Conservation (phyloP, 202 grass and related monocot genomes). For the Brachypodium distachyon region DNA sequence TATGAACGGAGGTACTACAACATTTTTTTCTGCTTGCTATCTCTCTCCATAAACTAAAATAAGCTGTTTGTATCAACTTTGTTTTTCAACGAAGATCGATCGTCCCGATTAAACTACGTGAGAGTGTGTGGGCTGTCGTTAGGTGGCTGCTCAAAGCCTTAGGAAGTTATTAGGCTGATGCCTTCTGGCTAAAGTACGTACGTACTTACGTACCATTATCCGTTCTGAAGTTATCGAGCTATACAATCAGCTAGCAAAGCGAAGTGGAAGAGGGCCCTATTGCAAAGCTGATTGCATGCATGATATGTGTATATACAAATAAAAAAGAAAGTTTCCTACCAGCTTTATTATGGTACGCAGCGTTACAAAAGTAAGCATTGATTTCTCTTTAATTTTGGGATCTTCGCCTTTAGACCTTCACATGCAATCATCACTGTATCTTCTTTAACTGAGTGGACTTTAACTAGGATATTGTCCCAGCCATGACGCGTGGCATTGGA, state of each 20-base stretch:
- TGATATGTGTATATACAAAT: neutral
- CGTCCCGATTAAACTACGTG: too few species aligned
- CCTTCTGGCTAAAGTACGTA: neutral
- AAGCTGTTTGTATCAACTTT: too few species aligned
- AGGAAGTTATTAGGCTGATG: too few species aligned
- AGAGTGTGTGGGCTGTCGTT: too few species aligned
- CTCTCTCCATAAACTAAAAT: too few species aligned
- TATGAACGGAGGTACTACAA: too few species aligned
- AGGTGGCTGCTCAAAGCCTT: too few species aligned
- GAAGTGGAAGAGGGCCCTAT: neutral
- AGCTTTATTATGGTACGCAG: too few species aligned
- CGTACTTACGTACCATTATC: slow-evolving; percentile 9
- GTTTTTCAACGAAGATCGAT: too few species aligned
- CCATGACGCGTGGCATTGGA: neutral
- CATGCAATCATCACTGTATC: slow-evolving; percentile 21
- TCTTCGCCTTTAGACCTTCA: neutral
- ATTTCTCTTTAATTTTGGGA: neutral
- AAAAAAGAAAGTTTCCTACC: slow-evolving; percentile 11
- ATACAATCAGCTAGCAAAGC: neutral
- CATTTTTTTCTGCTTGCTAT: too few species aligned
- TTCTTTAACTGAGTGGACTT: slow-evolving; percentile 2
- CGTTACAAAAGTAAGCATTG: slow-evolving; percentile 6
- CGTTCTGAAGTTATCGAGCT: neutral
- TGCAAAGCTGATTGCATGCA: slow-evolving; percentile 19
- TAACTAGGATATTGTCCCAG: neutral